Base-by-base conservation (phyloP, 306 rosid species). In the Prunus padus region DNA sequence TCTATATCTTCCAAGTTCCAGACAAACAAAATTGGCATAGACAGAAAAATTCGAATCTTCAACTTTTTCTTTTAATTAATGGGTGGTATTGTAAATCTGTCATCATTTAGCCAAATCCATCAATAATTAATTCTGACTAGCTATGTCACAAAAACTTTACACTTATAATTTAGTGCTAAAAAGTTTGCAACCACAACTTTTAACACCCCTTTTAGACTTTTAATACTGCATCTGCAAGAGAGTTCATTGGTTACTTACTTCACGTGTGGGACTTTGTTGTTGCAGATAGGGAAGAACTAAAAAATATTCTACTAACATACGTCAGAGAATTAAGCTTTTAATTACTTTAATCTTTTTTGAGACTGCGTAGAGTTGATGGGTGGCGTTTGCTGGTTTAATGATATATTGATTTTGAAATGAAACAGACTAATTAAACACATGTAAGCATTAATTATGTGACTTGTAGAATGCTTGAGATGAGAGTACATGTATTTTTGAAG, bases 31-130 rank as follows among this genome's bases (percentile, higher is more conserved):
- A 57, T 52, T 51, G 71, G 50, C 72, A 75, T 18, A 50, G 59
- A 62, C n/a, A 57, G 75, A 37, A 7, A 37, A 75, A 74, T 67
- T 76, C 83, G 83, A 86, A 84, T 86, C 78, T 77, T 83, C 82
- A 45, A 26, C 78, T 56, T 77, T 77, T 81, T 78, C 8, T 74
- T 68, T 67, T 71, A 19, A 37, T 37, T 37, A 37, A 37, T 37
- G 42, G 42, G 42, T 37, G 52, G 52, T n/a, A 22, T 64, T 37
- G 8, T 52, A 40, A 71, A 54, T 71, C 69, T 71, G 25, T 62
- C 65, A 71, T 52, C 49, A 42, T 19, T 69, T 46, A 11, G 47
- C 75, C 65, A 54, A 65, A 49, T 69, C 15, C 25, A 55, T 76
- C 16, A 11, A 13, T 67, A 44, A 67, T 56, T 57, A 47, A 44